These are phyloP conservation scores for Aspergillus panamensis DNA, from an alignment of 495 filamentous ascomycete species.

Conservation along the genomic window DNA sequence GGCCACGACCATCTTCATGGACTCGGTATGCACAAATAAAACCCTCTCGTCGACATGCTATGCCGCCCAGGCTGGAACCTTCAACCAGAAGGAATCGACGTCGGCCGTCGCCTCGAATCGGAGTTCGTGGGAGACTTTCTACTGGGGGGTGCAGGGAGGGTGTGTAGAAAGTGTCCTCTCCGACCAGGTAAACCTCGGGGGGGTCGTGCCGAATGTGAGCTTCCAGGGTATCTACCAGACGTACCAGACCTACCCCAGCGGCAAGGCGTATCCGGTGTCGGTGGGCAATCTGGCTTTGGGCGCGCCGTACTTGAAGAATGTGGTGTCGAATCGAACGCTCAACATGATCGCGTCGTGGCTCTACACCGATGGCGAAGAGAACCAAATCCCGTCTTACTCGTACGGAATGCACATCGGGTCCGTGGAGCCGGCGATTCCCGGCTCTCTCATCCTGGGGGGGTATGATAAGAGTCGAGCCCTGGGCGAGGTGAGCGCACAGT, in stretches of 20 bases:
- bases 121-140: conserved; percentile 7
- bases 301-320: not conserved
- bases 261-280: conserved; percentile 9
- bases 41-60: conserved; percentile 17
- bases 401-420: conserved; percentile 56
- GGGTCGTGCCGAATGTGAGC: conserved; percentile 13
- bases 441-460: conserved; percentile 48
- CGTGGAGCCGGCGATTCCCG: conserved; percentile 34
- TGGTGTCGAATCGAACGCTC: not conserved
- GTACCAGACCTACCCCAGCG: conserved; percentile 22
- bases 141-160: conserved; percentile 15
- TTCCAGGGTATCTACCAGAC: conserved; percentile 14
- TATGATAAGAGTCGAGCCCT: conserved; percentile 48
- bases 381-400: conserved; percentile 45
- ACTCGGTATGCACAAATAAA: conserved; percentile 14
- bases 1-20: conserved; percentile 9
- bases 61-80: conserved; percentile 11
- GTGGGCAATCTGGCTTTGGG: conserved; percentile 16
- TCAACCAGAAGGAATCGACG: conserved; percentile 7
- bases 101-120: not conserved
- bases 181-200: conserved; percentile 8
- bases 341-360: conserved; percentile 17
- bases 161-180: conserved; percentile 3
- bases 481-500: conserved; percentile 20
- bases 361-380: not conserved